Evolutionary conservation across 495 filamentous ascomycete species (phyloP).

Genomic region (Lepraria neglecta): DNA sequence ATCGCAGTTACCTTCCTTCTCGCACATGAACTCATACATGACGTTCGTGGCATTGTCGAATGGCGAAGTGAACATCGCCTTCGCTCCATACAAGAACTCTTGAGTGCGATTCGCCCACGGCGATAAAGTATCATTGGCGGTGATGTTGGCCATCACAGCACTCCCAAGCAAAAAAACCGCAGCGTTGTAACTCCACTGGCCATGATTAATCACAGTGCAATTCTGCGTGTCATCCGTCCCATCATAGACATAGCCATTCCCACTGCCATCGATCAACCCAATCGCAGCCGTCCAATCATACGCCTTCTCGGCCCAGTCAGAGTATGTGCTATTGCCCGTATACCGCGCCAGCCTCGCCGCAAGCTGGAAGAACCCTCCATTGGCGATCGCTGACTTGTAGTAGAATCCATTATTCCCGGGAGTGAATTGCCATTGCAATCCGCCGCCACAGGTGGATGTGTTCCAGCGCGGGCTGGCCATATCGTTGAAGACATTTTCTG

Average conservation of each 20-base stretch:
- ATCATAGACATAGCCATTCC: constrained; percentile 56
- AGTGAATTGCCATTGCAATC: constrained; percentile 80
- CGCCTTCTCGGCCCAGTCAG: constrained; percentile 64
- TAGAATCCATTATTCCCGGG: constrained; percentile 72
- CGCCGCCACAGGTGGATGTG: constrained; percentile 60
- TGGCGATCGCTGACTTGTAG: constrained; percentile 75
- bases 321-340: constrained; percentile 70
- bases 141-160: constrained; percentile 68
- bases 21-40: constrained; percentile 65
- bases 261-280: constrained; percentile 44
- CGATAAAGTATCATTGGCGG: constrained; percentile 23
- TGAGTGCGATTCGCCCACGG: constrained; percentile 54
- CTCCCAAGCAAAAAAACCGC: constrained; percentile 68
- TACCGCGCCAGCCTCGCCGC: constrained; percentile 65
- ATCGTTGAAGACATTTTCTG: constrained; percentile 56
- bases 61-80: constrained; percentile 48
- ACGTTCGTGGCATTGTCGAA: constrained; percentile 37
- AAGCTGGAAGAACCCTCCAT: constrained; percentile 74
- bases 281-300: constrained; percentile 61
- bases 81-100: constrained; percentile 48
- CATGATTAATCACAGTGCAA: constrained; percentile 54
- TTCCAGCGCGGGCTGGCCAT: constrained; percentile 61
- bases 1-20: constrained; percentile 57
- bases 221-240: constrained; percentile 52
- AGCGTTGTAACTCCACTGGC: constrained; percentile 73